phyloP scores from a whole-genome alignment of 163 green algal genomes.

The Smithsoniella earleae region DNA sequence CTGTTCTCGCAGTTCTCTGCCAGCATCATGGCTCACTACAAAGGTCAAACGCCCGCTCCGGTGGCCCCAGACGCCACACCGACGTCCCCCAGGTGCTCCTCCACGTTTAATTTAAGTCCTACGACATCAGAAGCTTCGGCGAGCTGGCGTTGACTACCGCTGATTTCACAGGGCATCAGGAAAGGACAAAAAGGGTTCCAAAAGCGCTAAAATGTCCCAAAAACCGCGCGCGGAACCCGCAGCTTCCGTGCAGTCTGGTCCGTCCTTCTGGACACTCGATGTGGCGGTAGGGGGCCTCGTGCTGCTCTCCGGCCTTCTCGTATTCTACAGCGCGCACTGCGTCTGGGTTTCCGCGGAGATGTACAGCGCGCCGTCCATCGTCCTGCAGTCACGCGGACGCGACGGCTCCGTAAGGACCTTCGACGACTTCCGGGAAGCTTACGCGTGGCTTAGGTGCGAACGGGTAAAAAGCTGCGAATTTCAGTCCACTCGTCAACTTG shows the following conservation, averaged over 20 bases:
- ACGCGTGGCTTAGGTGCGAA: slow-evolving; percentile 65
- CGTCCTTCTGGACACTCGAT: too few relatives aligned
- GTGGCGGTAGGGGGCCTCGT: slow-evolving; percentile 13
- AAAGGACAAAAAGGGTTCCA: slow-evolving; percentile 29
- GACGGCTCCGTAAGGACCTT: slow-evolving; percentile 73
- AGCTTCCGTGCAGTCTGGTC: too few relatives aligned
- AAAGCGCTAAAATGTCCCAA: too few relatives aligned
- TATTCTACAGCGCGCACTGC: slow-evolving; percentile 56
- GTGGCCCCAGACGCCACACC: not conserved
- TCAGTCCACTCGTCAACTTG: too few relatives aligned
- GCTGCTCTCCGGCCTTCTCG: slow-evolving; percentile 8
- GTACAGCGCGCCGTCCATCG: slow-evolving; percentile 89
- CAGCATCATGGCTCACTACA: slow-evolving; percentile 38
- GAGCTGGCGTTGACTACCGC: too few relatives aligned
- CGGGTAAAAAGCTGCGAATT: too few relatives aligned
- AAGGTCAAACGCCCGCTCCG: not conserved
- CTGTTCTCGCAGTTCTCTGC: slow-evolving; percentile 49
- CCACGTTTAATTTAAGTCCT: too few relatives aligned
- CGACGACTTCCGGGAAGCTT: slow-evolving; percentile 89
- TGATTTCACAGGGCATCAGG: too few relatives aligned
- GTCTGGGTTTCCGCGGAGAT: slow-evolving; percentile 81
- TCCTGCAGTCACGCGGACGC: slow-evolving; percentile 60
- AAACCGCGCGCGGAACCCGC: too few relatives aligned
- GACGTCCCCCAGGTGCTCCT: not conserved
- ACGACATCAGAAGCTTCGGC: too few relatives aligned